Conservation (phyloP, 192 early-diverging fungal genomes). For the Neocallimastix lanati region DNA sequence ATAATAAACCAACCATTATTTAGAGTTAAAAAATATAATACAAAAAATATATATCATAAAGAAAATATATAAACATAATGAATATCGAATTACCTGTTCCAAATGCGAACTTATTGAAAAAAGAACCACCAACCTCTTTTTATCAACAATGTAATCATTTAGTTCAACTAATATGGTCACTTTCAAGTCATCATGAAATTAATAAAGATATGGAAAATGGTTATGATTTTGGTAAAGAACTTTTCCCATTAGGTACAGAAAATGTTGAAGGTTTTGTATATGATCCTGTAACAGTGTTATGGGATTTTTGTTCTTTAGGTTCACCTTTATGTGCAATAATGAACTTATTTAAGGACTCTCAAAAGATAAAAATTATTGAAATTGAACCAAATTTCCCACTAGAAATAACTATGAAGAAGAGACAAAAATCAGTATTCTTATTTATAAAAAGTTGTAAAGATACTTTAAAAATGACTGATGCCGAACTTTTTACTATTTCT, state of each 20-base stretch:
- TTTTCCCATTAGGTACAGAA: background rate
- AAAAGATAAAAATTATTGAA: background rate
- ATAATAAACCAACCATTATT: too few species aligned
- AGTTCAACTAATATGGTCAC: background rate
- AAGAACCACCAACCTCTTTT: background rate
- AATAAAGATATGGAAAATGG: background rate
- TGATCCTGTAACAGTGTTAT: background rate
- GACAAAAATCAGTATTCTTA: background rate
- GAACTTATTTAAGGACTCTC: background rate
- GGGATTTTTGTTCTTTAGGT: background rate
- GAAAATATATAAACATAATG: too few species aligned
- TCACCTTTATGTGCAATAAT: background rate
- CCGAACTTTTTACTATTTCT: conserved; percentile 55
- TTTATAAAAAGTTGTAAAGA: background rate
- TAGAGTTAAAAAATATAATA: too few species aligned
- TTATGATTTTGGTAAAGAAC: background rate
- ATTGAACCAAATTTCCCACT: background rate
- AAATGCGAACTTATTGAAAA: background rate
- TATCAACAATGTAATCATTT: background rate
- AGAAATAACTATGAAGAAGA: background rate
- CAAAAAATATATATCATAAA: too few species aligned
- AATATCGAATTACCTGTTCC: background rate
- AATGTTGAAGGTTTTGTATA: background rate
- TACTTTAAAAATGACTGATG: background rate
- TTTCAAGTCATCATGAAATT: background rate